Percentiles rank a stretch among this genome's conserved stretches.
These are phyloP conservation scores for Trichoderma brevicompactum DNA, from an alignment of 2,329 filamentous ascomycete species.

Conservation along the genomic window DNA sequence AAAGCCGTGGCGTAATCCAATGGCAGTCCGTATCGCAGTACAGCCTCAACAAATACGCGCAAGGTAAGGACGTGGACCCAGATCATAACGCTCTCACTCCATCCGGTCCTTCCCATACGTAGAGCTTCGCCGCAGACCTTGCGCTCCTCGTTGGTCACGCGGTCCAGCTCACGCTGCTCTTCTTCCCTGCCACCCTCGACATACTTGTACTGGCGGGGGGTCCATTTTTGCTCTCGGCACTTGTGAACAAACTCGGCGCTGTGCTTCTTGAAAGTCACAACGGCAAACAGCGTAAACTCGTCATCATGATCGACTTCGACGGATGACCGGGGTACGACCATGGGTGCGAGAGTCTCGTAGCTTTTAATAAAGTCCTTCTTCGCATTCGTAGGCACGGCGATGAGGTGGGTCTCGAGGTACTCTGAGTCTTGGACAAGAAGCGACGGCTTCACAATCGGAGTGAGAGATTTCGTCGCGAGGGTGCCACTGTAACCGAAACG, in stretches of 20 bases:
- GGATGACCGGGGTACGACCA: constrained; percentile 92
- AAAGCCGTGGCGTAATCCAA: constrained; percentile 85
- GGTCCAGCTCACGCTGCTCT: constrained; percentile 84
- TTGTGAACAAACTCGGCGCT: constrained; percentile 87
- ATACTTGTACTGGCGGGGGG: constrained; percentile 91
- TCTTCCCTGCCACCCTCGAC: constrained; percentile 87
- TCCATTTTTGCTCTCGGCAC: constrained; percentile 91
- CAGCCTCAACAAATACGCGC: constrained; percentile 95
- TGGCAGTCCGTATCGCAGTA: constrained; percentile 92
- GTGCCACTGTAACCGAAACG: constrained; percentile 67
- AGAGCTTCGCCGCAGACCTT: constrained; percentile 93
- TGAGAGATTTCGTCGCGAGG: constrained; percentile 89
- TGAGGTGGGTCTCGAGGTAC: constrained; percentile 93
- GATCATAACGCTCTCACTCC: constrained; percentile 94
- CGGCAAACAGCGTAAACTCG: constrained; percentile 86
- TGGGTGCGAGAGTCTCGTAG: constrained; percentile 86
- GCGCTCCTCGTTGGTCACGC: constrained; percentile 80
- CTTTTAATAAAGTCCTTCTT: constrained; percentile 86
- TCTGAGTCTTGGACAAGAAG: constrained; percentile 87
- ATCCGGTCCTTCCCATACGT: constrained; percentile 84
- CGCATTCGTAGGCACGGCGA: constrained; percentile 79
- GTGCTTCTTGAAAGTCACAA: constrained; percentile 93
- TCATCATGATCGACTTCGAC: constrained; percentile 80
- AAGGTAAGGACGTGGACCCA: constrained; percentile 92
- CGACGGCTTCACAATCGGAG: constrained; percentile 81